Conservation (phyloP, 495 filamentous ascomycete genomes). For the Saxophila tyrrhenica region DNA sequence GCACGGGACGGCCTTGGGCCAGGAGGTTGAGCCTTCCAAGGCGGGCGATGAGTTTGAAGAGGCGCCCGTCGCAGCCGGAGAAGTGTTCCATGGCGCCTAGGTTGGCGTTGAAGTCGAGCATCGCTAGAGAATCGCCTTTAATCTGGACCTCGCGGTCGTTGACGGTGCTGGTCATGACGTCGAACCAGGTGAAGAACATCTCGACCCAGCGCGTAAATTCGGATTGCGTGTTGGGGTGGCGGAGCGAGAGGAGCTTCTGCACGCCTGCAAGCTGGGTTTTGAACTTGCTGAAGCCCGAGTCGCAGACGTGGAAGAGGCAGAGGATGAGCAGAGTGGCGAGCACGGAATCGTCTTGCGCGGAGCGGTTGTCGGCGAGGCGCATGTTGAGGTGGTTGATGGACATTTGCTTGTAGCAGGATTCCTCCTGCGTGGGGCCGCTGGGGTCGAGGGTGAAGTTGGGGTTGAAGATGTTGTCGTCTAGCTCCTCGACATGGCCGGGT, state of each 20-base stretch:
- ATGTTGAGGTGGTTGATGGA: slow-evolving; percentile 75
- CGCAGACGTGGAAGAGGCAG: slow-evolving; percentile 86
- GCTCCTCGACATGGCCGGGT: slow-evolving; percentile 21
- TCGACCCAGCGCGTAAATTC: slow-evolving; percentile 81
- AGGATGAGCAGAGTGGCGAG: slow-evolving; percentile 78
- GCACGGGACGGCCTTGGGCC: slow-evolving; percentile 48
- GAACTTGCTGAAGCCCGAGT: slow-evolving; percentile 84
- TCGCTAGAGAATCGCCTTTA: slow-evolving; percentile 54
- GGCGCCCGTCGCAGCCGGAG: slow-evolving; percentile 62
- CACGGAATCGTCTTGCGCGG: slow-evolving; percentile 73
- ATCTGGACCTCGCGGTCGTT: slow-evolving; percentile 90
- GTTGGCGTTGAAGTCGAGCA: slow-evolving; percentile 52
- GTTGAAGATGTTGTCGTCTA: slow-evolving; percentile 11
- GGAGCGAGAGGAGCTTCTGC: slow-evolving; percentile 77
- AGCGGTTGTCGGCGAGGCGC: slow-evolving; percentile 62
- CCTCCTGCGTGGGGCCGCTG: slow-evolving; percentile 45
- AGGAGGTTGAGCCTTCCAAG: slow-evolving; percentile 76
- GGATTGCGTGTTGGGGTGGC: slow-evolving; percentile 51
- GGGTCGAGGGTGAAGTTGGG: background rate
- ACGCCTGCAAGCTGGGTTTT: slow-evolving; percentile 90
- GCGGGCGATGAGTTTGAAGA: slow-evolving; percentile 34
- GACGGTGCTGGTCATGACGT: slow-evolving; percentile 84
- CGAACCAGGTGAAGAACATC: slow-evolving; percentile 91
- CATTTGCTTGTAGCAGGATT: slow-evolving; percentile 66
- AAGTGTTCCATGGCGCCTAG: slow-evolving; percentile 78